These are phyloP conservation scores for Ceratocystis cacaofunesta DNA, from an alignment of 2,329 filamentous ascomycete genomes.

Conservation along the genomic window DNA sequence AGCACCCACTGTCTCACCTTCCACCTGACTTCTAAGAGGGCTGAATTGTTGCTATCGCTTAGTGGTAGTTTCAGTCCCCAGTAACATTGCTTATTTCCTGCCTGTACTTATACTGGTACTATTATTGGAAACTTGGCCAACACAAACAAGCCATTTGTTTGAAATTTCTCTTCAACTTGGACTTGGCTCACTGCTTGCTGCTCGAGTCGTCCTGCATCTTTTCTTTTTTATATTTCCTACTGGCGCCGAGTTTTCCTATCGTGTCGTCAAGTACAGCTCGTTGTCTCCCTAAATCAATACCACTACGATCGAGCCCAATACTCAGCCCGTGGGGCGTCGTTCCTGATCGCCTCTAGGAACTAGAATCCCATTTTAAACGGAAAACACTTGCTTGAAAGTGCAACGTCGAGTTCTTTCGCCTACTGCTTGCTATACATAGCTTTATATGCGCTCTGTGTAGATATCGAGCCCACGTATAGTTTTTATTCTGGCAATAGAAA, in stretches of 20 bases:
- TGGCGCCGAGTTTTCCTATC: neutral
- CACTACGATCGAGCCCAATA: neutral
- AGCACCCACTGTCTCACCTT: slow-evolving; percentile 2
- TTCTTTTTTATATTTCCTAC: slow-evolving; percentile 6
- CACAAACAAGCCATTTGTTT: neutral
- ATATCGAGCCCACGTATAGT: too few species aligned
- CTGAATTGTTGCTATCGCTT: neutral
- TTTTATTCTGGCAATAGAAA: neutral
- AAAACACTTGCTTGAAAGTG: neutral
- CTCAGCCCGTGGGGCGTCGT: neutral
- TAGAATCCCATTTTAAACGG: neutral
- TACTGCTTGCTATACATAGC: neutral
- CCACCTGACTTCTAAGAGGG: neutral
- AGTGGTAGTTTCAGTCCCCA: slow-evolving; percentile 4
- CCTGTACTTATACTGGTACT: neutral
- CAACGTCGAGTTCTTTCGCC: neutral
- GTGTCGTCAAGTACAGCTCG: neutral
- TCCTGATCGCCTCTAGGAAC: neutral
- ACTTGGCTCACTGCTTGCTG: neutral
- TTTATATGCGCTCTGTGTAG: too few species aligned
- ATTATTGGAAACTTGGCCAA: neutral
- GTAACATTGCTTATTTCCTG: neutral
- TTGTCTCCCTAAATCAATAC: neutral
- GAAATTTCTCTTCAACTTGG: neutral
- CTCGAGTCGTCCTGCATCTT: neutral